Conservation (phyloP, 108 stramenopile genomes). For the Stephanodiscus minutulus region DNA sequence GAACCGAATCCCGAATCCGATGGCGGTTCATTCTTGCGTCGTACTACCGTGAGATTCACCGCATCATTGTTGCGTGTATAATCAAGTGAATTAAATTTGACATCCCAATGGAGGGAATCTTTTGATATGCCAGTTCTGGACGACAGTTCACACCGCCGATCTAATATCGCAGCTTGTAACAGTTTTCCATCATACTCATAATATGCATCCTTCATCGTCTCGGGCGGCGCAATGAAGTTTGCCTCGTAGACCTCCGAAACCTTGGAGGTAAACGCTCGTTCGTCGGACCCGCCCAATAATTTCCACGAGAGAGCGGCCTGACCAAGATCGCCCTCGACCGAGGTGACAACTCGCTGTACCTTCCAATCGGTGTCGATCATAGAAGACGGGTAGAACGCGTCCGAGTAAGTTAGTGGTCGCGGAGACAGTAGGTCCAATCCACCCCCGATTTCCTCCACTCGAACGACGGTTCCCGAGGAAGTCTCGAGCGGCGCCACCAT, state of each 20-base stretch:
- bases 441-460: conserved; percentile 59
- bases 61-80: conserved; percentile 25
- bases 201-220: conserved; percentile 24
- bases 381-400: conserved; percentile 56
- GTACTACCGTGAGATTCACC: conserved; percentile 36
- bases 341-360: conserved; percentile 46
- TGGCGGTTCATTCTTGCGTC: conserved; percentile 53
- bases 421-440: conserved; percentile 60
- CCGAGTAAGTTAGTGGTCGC: conserved; percentile 9
- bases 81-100: conserved; percentile 15
- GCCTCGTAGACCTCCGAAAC: conserved; percentile 42
- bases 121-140: conserved; percentile 23
- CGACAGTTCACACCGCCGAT: conserved; percentile 54
- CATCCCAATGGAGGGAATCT: conserved; percentile 21
- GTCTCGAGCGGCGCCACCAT: conserved; percentile 8
- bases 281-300: conserved; percentile 52
- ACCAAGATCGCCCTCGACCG: conserved; percentile 59
- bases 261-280: conserved; percentile 18
- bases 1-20: conserved; percentile 58
- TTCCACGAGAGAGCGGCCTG: conserved; percentile 61
- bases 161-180: conserved; percentile 44
- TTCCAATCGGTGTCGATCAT: conserved; percentile 55
- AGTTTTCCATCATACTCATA: conserved; percentile 38
- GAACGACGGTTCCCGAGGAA: background rate
- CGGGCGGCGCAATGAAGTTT: conserved; percentile 42